Base-by-base conservation (phyloP, 805 yeast genomes). In the Cyberlindnera maclurae region DNA sequence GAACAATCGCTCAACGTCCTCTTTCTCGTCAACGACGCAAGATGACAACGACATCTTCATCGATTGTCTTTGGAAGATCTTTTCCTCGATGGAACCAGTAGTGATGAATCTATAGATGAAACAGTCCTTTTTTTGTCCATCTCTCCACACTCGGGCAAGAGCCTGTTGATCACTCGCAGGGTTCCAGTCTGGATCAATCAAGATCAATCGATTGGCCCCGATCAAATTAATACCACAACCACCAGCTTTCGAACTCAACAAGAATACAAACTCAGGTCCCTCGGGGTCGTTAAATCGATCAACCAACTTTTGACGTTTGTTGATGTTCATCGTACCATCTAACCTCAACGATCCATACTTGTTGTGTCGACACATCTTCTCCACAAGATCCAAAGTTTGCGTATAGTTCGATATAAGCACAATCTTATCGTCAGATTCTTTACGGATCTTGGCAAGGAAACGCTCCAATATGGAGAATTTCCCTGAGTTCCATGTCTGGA, bases 131-230 rank as follows among this genome's bases (percentile, higher is more conserved):
- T 85, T 90, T 57, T 90, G 98, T 0, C 98, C 98, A 63, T 93
- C 98, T 70, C 98, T 79, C 97, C 97, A 93, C 5, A 93, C 96
- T 60, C 98, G 75, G 0, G 97, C 97, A 45, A 93, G 68, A 0
- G 97, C 97, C 62, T 90, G 98, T 58, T 93, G 97, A 57, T 90
- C 98, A 1, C 96, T 82, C 0, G 98, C 97, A 0, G 98, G 98
- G 54, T 90, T 90, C 98, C 98, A 93, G 58, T 93, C 98, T 0
- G 83, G 83, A 57, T 93, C 98, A 55, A 93, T 68, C 34, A 93
- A 65, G 15, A 93, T 76, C 45, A 93, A 67, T 45, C 98, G 71
- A 49, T 93, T 93, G 3, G 97, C 98, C 11, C 98, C 98, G 52
- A 93, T 90, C 51, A 93, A 71, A 58, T 93, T 93, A 53, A 93